Evolutionary conservation across 1,139 yeast species (phyloP).

Genomic region (Yamadazyma buinensis): DNA sequence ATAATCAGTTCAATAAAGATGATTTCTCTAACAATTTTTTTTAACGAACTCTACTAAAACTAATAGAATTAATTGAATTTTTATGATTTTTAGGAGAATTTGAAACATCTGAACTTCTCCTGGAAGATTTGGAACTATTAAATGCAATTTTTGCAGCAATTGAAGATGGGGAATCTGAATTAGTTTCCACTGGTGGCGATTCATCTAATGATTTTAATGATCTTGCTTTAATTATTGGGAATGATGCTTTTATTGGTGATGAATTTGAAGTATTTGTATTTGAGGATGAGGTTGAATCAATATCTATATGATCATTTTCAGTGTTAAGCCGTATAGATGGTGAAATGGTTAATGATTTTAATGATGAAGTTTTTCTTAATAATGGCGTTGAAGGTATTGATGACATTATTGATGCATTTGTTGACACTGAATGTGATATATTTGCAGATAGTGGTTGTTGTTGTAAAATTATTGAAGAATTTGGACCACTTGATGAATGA

Average conservation of each 20-base stretch:
- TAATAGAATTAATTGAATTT: constrained; percentile 18
- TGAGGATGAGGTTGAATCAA: constrained; percentile 9
- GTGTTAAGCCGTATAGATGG: constrained; percentile 26
- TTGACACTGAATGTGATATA: constrained; percentile 1
- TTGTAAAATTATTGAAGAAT: too few species aligned
- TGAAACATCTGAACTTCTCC: constrained; percentile 9
- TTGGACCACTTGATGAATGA: too few species aligned
- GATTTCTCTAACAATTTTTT: too few species aligned
- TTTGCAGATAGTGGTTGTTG: too few species aligned
- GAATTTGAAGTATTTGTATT: constrained; percentile 9
- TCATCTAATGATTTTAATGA: constrained; percentile 7
- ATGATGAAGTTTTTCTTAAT: constrained; percentile 28
- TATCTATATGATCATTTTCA: constrained; percentile 10
- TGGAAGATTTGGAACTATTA: constrained; percentile 18
- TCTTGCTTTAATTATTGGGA: constrained; percentile 8
- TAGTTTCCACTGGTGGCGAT: constrained; percentile 4
- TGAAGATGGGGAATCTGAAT: constrained; percentile 23
- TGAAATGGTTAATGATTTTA: constrained; percentile 38
- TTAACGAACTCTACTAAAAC: constrained; percentile 32
- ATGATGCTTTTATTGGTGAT: constrained; percentile 11
- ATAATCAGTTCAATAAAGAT: too few species aligned
- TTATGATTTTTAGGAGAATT: constrained; percentile 12
- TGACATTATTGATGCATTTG: background rate
- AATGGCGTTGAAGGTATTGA: constrained; percentile 19
- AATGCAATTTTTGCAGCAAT: constrained; percentile 32